Conservation (phyloP, 2,329 filamentous ascomycete genomes). For the Sclerotiophoma versabilis region DNA sequence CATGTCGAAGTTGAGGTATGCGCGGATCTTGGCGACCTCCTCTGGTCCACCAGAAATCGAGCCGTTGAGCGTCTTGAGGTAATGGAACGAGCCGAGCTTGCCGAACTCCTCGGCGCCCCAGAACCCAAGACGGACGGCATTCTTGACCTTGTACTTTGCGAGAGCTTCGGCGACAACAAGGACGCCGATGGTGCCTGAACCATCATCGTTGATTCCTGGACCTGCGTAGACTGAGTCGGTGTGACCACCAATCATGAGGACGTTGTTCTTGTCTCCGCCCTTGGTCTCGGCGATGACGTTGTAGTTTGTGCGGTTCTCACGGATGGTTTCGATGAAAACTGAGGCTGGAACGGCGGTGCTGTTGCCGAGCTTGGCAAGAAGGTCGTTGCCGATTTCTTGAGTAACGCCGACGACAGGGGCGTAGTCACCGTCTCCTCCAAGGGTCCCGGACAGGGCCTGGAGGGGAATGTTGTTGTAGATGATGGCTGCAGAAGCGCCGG, state of each 20-base stretch:
- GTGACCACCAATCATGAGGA: slow-evolving; percentile 51
- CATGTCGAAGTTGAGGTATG: slow-evolving; percentile 56
- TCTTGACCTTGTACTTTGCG: slow-evolving; percentile 49
- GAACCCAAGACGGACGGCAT: slow-evolving; percentile 52
- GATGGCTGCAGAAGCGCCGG: slow-evolving; percentile 72
- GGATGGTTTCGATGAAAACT: slow-evolving; percentile 52
- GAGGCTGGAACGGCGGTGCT: slow-evolving; percentile 39
- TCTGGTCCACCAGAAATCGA: slow-evolving; percentile 36
- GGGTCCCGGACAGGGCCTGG: slow-evolving; percentile 69
- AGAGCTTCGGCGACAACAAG: slow-evolving; percentile 50
- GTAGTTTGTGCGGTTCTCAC: slow-evolving; percentile 57
- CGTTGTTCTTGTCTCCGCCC: slow-evolving; percentile 51
- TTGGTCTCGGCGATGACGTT: slow-evolving; percentile 50
- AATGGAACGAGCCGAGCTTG: slow-evolving; percentile 49
- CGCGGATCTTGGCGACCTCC: slow-evolving; percentile 48
- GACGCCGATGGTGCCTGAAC: slow-evolving; percentile 50
- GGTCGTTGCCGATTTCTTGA: slow-evolving; percentile 63
- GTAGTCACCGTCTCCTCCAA: slow-evolving; percentile 64
- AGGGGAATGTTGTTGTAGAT: slow-evolving; percentile 72
- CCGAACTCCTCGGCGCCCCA: slow-evolving; percentile 53
- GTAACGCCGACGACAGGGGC: slow-evolving; percentile 73
- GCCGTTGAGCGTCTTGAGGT: slow-evolving; percentile 47
- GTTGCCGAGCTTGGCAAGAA: slow-evolving; percentile 62
- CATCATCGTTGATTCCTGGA: slow-evolving; percentile 54
- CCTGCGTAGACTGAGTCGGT: slow-evolving; percentile 52